These are phyloP conservation scores for Acidiella bohemica DNA, from an alignment of 495 filamentous ascomycete species.

Conservation along the genomic window DNA sequence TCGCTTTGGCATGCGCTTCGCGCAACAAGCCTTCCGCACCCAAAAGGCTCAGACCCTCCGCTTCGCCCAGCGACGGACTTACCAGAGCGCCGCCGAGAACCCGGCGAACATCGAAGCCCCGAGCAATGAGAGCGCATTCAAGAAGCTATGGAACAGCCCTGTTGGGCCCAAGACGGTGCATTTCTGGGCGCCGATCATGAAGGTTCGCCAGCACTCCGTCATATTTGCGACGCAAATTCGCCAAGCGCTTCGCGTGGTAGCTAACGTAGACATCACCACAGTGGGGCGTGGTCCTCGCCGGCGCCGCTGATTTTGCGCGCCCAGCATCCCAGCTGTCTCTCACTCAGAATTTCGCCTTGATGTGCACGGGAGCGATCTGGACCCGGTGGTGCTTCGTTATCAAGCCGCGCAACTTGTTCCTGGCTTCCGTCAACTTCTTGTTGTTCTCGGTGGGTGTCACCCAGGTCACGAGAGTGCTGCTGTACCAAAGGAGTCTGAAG, in stretches of 20 bases:
- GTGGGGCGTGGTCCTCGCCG: conserved; percentile 87
- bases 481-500: conserved; percentile 52
- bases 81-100: conserved; percentile 42
- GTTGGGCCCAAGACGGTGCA: conserved; percentile 91
- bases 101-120: conserved; percentile 35
- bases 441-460: conserved; percentile 72
- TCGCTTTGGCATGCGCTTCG: conserved; percentile 27
- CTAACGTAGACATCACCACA: conserved; percentile 22
- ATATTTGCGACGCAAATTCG: neutral
- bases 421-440: conserved; percentile 98
- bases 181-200: conserved; percentile 98
- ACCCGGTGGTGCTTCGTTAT: conserved; percentile 98
- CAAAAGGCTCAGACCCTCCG: conserved; percentile 35
- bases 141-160: conserved; percentile 73
- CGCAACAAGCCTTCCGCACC: conserved; percentile 38
- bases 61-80: conserved; percentile 44
- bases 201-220: conserved; percentile 40
- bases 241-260: neutral
- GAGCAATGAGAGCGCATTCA: conserved; percentile 41
- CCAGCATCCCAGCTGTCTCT: conserved; percentile 87
- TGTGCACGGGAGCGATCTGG: conserved; percentile 88
- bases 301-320: conserved; percentile 79
- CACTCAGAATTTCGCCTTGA: conserved; percentile 78
- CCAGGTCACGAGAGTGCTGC: conserved; percentile 63
- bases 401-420: conserved; percentile 60